Base-by-base conservation (phyloP, 306 rosid species). In the Trichosanthes cucumerina region DNA sequence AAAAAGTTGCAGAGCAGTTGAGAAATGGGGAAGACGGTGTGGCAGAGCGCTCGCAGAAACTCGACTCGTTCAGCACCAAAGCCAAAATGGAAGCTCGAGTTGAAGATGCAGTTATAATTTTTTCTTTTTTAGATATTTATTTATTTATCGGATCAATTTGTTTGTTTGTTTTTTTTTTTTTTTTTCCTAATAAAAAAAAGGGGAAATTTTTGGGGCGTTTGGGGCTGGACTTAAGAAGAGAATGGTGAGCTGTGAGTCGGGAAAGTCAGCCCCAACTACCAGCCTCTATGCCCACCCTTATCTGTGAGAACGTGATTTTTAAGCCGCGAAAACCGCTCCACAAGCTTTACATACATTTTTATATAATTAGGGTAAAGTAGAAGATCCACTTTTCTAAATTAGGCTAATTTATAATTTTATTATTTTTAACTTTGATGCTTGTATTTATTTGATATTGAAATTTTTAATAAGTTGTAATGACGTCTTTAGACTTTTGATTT, bases 1-100 rank as follows among this genome's bases (percentile, higher is more conserved):
- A 3, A 82, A 47, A 65, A 3, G 81, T 9, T 65, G 16, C 68
- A 79, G 41, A 81, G 66, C 39, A 47, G 53, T 23, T 57, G 73
- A 15, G 31, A 33, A 52, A 65, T n/a, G 70, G 38, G 38, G 53
- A 10, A 21, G 31, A 15, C 34, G 49, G 50, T 43, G 58, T 63
- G 15, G 71, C 60, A 74, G 78, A 50, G 75, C 31, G 59, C 46
- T 63, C 57, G 64, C 83, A 77, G 16, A 44, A 24, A 44, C 54
- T 41, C 74, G 74, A 81, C 80, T 75, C 78, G 75, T 44, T 57
- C 68, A 31, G 53, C 85, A 47, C 71, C 68, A 73, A 80, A 75
- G 38, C 79, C 47, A 75, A 57, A 73, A 74, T 8, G 47, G 60
- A 34, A 82, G 70, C 77, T 76, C 57, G 34, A 57, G 77, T 65